These are phyloP conservation scores for Fraxinus velutina DNA, from an alignment of 305 asterid species.

Conservation along the genomic window DNA sequence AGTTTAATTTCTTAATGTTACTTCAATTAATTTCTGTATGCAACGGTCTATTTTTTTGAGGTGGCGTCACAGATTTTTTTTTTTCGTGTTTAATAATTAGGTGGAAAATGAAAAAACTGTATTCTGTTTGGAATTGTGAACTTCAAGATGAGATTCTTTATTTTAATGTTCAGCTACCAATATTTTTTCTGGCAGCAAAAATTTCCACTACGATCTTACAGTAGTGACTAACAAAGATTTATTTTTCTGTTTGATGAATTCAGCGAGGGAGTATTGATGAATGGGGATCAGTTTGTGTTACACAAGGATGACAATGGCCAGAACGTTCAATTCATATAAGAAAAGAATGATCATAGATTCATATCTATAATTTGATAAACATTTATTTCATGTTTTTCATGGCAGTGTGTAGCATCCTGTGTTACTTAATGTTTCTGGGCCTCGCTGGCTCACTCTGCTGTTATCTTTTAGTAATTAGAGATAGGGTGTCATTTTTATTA, in stretches of 20 bases:
- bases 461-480: not conserved
- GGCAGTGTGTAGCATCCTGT: not conserved
- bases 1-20: not conserved
- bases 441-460: not conserved
- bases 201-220: not conserved
- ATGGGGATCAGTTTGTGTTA: not conserved
- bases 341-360: not conserved
- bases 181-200: not conserved
- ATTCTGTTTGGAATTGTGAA: not conserved
- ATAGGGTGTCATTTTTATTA: not conserved
- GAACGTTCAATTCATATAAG: not conserved
- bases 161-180: not conserved
- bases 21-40: not conserved
- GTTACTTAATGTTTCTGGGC: not conserved
- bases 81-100: constrained; percentile 9
- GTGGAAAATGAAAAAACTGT: not conserved
- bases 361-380: constrained; percentile 1
- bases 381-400: not conserved
- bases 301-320: not conserved
- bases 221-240: not conserved
- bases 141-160: not conserved
- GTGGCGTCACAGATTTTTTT: not conserved
- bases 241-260: not conserved
- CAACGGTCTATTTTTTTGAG: not conserved
- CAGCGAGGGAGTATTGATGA: not conserved